Evolutionary conservation across 345 rosid genomes (phyloP).

Genomic region (Lumnitzera racemosa): DNA sequence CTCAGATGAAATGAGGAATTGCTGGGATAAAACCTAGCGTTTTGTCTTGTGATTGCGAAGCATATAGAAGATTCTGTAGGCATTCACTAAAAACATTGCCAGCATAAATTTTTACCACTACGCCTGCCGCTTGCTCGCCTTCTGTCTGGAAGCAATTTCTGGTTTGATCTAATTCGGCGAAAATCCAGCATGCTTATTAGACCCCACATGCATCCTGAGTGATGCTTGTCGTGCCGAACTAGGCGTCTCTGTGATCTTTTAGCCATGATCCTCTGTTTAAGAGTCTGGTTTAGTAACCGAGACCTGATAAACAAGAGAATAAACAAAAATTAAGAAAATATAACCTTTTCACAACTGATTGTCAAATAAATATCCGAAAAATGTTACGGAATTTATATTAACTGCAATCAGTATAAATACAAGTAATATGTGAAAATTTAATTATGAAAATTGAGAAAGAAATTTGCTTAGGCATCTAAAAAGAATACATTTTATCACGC

Average conservation of each 20-base stretch:
- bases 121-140: constrained; percentile 12
- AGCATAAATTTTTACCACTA: constrained; percentile 19
- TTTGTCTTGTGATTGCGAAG: background rate
- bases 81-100: background rate
- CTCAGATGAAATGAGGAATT: too few species aligned
- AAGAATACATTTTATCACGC: too few species aligned
- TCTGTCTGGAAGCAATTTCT: constrained; percentile 24
- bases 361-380: too few species aligned
- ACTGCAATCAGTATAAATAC: too few species aligned
- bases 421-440: too few species aligned
- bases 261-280: constrained; percentile 11
- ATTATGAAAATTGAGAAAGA: too few species aligned
- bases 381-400: too few species aligned
- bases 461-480: too few species aligned
- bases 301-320: too few species aligned
- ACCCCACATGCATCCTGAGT: constrained; percentile 31
- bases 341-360: too few species aligned
- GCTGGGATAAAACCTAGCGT: background rate
- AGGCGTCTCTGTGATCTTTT: constrained; percentile 17
- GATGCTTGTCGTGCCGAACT: constrained; percentile 16
- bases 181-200: constrained; percentile 28
- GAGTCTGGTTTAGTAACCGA: too few species aligned
- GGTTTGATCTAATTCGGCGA: constrained; percentile 23
- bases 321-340: too few species aligned
- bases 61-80: background rate